Percentiles rank a stretch among this genome's conserved stretches.
Evolutionary conservation across 2,329 filamentous ascomycete genomes (phyloP).

Genomic region (Diaporthe batatas): DNA sequence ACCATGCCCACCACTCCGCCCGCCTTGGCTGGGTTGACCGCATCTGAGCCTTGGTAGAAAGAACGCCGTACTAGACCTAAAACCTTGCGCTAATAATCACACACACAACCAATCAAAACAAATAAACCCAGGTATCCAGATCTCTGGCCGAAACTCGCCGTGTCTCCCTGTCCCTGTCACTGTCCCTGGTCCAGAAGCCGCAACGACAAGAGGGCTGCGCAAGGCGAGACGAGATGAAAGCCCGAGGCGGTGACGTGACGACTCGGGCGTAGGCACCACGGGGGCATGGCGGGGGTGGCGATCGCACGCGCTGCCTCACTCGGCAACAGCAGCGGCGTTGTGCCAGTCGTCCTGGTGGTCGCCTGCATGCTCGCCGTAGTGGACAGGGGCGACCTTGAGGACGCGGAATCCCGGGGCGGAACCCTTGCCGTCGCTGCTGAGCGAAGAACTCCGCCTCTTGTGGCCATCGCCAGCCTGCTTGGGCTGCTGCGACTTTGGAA

Average conservation of each 20-base stretch:
- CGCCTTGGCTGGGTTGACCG: not conserved
- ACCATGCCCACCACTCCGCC: not conserved
- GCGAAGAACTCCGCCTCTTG: conserved; percentile 66
- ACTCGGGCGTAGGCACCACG: not conserved
- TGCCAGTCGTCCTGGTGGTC: conserved; percentile 70
- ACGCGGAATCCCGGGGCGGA: conserved; percentile 59
- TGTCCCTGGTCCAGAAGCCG: too few species aligned
- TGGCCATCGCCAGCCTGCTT: conserved; percentile 45
- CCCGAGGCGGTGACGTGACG: not conserved
- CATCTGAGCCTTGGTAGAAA: conserved; percentile 9
- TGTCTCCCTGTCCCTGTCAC: too few species aligned
- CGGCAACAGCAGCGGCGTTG: conserved; percentile 57
- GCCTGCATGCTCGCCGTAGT: conserved; percentile 72
- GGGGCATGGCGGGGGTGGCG: too few species aligned
- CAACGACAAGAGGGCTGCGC: not conserved
- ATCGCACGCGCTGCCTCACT: conserved; percentile 48
- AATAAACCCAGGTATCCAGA: too few species aligned
- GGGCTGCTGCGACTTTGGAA: conserved; percentile 59
- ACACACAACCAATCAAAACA: not conserved
- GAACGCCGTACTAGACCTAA: conserved; percentile 19
- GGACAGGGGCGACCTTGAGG: conserved; percentile 74
- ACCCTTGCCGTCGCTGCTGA: conserved; percentile 60
- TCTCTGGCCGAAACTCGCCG: not conserved
- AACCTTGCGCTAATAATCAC: conserved; percentile 7
- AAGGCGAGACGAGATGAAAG: too few species aligned